Evolutionary conservation across 2,329 filamentous ascomycete species (phyloP).

Genomic region (Alternaria sp.): DNA sequence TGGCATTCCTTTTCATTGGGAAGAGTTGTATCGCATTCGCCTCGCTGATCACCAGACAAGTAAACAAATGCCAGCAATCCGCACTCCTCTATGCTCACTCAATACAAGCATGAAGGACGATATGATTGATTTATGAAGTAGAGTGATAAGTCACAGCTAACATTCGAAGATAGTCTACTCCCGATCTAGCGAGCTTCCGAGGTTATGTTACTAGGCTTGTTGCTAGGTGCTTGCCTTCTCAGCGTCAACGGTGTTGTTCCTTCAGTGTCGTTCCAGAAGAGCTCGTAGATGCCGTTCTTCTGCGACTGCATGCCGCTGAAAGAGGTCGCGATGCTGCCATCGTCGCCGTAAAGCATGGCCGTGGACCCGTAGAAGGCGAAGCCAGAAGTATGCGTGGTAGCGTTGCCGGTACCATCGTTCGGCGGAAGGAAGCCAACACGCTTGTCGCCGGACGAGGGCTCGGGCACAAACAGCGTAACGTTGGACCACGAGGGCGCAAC

Average conservation of each 20-base stretch:
- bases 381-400: background rate
- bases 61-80: too few species aligned
- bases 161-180: background rate
- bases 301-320: background rate
- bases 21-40: too few species aligned
- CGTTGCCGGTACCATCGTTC: background rate
- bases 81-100: too few species aligned
- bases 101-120: too few species aligned
- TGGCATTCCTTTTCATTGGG: too few species aligned
- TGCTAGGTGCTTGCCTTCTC: background rate
- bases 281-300: background rate
- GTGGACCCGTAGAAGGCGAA: slow-evolving; percentile 6
- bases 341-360: background rate
- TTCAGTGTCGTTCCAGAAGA: slow-evolving; percentile 1
- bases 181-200: background rate
- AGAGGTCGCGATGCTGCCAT: background rate
- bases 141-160: too few species aligned
- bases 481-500: background rate
- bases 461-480: background rate
- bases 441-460: background rate
- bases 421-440: slow-evolving; percentile 2
- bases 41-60: too few species aligned
- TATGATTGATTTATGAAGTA: too few species aligned
- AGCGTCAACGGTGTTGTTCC: background rate
- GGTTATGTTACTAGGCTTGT: background rate